phyloP scores from a whole-genome alignment of 371 early-diverging fungal species.

The Parasitella parasitica region DNA sequence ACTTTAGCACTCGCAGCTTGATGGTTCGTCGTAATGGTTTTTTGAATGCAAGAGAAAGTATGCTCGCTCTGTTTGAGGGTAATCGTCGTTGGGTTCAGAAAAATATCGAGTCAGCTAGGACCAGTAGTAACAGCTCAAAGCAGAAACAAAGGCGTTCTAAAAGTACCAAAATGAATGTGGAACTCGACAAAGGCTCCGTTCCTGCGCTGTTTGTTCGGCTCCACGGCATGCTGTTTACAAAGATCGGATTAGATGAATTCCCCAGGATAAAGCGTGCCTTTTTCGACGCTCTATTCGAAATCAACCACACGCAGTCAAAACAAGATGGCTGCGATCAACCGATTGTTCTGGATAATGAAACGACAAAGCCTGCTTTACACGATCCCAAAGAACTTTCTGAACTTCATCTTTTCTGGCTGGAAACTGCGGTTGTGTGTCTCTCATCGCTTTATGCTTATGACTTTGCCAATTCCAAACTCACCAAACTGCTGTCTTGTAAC shows the following conservation, averaged over 20 bases:
- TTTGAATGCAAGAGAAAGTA: slow-evolving; percentile 47
- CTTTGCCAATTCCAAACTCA: slow-evolving; percentile 48
- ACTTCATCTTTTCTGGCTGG: slow-evolving; percentile 51
- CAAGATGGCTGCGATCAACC: neutral
- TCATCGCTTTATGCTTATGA: slow-evolving; percentile 58
- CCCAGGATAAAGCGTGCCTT: slow-evolving; percentile 34
- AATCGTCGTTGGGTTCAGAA: slow-evolving; percentile 43
- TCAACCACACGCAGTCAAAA: neutral
- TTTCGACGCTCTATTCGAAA: slow-evolving; percentile 33
- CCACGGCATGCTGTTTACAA: slow-evolving; percentile 68
- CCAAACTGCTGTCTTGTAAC: slow-evolving; percentile 19
- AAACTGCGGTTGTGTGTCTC: slow-evolving; percentile 47
- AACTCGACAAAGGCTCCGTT: slow-evolving; percentile 15
- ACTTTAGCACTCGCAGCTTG: slow-evolving; percentile 42
- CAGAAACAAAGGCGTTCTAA: slow-evolving; percentile 5
- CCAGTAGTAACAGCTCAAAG: neutral
- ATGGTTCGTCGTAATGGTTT: slow-evolving; percentile 51
- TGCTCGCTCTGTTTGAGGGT: slow-evolving; percentile 41
- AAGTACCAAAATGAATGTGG: neutral
- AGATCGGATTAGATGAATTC: slow-evolving; percentile 64
- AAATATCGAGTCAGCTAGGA: slow-evolving; percentile 1
- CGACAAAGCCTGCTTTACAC: neutral
- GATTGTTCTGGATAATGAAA: neutral
- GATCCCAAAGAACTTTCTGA: slow-evolving; percentile 6
- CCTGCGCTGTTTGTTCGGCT: slow-evolving; percentile 53